Conservation (phyloP, 2,329 filamentous ascomycete species). For the Calonectria leucothoes region DNA sequence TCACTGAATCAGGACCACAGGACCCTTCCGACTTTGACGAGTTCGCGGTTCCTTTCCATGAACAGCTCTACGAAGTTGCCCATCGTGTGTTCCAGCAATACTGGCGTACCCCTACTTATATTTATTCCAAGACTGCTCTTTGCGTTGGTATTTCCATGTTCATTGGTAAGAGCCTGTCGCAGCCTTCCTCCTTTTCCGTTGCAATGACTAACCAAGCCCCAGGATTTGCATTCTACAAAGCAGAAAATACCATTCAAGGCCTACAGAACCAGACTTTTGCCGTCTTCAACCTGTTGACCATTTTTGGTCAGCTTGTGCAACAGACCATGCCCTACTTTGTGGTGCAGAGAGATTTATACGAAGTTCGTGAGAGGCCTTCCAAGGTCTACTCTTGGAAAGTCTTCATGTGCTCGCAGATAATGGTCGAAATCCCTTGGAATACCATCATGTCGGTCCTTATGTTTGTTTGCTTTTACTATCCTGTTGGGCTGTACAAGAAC, state of each 20-base stretch:
- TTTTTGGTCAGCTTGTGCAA: constrained; percentile 83
- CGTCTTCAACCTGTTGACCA: constrained; percentile 84
- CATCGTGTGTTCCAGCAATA: constrained; percentile 88
- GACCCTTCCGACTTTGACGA: constrained; percentile 70
- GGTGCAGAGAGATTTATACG: constrained; percentile 82
- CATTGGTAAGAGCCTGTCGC: constrained; percentile 63
- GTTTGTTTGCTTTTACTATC: constrained; percentile 87
- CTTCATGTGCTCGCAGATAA: constrained; percentile 85
- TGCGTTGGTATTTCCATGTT: constrained; percentile 77
- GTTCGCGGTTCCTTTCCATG: constrained; percentile 80
- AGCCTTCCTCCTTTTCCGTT: not conserved
- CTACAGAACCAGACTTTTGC: constrained; percentile 88
- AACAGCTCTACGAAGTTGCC: constrained; percentile 76
- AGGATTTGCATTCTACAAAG: constrained; percentile 78
- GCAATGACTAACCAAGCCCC: not conserved
- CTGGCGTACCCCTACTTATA: constrained; percentile 90
- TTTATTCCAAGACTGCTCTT: constrained; percentile 83
- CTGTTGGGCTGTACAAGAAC: constrained; percentile 80
- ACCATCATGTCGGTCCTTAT: constrained; percentile 78
- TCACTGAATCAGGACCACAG: constrained; percentile 42
- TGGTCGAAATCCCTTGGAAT: constrained; percentile 90
- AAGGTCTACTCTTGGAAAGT: constrained; percentile 88
- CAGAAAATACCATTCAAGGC: constrained; percentile 78
- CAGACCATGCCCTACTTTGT: constrained; percentile 91
- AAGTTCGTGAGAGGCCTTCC: constrained; percentile 84